phyloP scores from a whole-genome alignment of 768 basidiomycete species.

The Serendipita sp. region DNA sequence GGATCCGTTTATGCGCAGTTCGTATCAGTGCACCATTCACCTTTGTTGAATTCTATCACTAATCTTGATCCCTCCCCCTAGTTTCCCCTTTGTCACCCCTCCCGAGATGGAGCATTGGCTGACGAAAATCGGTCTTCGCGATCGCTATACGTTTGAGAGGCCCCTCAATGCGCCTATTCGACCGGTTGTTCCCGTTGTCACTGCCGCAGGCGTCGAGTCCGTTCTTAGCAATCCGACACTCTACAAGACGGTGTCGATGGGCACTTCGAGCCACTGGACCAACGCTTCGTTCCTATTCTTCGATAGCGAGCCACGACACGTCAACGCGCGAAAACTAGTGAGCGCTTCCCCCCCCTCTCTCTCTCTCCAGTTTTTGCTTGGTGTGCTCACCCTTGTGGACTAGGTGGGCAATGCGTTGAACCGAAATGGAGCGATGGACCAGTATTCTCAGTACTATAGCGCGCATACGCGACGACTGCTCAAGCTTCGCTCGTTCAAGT shows the following conservation, averaged over 20 bases:
- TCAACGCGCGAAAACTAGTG: conserved; percentile 19
- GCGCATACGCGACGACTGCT: conserved; percentile 18
- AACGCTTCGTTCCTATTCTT: conserved; percentile 23
- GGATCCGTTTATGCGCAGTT: conserved; percentile 49
- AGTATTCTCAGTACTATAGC: conserved; percentile 17
- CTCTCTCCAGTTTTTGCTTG: too few species aligned
- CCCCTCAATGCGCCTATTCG: conserved; percentile 23
- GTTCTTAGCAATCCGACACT: conserved; percentile 19
- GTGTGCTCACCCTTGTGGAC: neutral
- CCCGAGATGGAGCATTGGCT: conserved; percentile 29
- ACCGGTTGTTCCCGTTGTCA: conserved; percentile 6
- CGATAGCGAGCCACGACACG: conserved; percentile 25
- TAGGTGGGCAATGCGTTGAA: conserved; percentile 13
- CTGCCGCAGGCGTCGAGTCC: conserved; percentile 11
- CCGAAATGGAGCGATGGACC: conserved; percentile 8
- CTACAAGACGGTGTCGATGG: conserved; percentile 25
- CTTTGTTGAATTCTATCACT: neutral
- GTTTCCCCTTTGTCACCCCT: conserved; percentile 66
- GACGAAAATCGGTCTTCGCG: conserved; percentile 20
- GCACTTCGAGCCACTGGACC: conserved; percentile 18
- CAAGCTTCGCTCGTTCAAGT: conserved; percentile 11
- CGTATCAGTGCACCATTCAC: too few species aligned
- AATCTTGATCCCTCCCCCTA: neutral
- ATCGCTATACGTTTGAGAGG: conserved; percentile 44
- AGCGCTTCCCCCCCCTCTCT: too few species aligned